phyloP scores from a whole-genome alignment of 2,329 filamentous ascomycete species.

The Leptographium radiaticola region DNA sequence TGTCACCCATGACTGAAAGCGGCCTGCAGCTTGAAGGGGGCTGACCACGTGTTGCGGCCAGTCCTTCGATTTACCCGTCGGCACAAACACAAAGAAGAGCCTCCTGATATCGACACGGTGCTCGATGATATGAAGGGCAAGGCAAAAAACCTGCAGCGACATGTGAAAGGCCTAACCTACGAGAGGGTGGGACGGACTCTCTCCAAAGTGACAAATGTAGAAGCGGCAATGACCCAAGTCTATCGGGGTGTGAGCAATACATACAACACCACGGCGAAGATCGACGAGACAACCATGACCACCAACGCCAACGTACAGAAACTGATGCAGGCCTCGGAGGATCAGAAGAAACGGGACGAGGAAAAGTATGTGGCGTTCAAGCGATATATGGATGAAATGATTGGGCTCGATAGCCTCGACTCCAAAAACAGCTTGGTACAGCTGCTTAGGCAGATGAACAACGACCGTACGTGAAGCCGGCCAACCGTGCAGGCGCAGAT shows the following conservation, averaged over 20 bases:
- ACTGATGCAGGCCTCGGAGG: neutral
- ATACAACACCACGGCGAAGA: neutral
- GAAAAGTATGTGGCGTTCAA: neutral
- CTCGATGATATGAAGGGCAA: neutral
- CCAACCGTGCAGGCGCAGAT: neutral
- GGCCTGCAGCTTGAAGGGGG: no score
- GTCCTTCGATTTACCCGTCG: neutral
- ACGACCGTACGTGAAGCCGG: neutral
- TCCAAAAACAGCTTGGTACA: neutral
- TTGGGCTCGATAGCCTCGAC: neutral
- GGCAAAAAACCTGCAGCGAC: neutral
- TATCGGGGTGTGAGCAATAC: neutral
- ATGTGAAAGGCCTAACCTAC: neutral
- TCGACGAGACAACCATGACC: neutral
- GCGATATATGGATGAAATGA: neutral
- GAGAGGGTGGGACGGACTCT: neutral
- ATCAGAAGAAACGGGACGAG: neutral
- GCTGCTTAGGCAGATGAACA: neutral
- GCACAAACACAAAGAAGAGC: neutral
- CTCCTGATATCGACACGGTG: neutral
- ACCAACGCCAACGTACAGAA: neutral
- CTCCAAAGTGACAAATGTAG: neutral
- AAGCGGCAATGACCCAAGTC: neutral
- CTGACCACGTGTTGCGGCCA: neutral
- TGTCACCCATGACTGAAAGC: neutral